These are phyloP conservation scores for Paraphaeosphaeria sporulosa DNA, from an alignment of 2,329 filamentous ascomycete genomes.

Conservation along the genomic window DNA sequence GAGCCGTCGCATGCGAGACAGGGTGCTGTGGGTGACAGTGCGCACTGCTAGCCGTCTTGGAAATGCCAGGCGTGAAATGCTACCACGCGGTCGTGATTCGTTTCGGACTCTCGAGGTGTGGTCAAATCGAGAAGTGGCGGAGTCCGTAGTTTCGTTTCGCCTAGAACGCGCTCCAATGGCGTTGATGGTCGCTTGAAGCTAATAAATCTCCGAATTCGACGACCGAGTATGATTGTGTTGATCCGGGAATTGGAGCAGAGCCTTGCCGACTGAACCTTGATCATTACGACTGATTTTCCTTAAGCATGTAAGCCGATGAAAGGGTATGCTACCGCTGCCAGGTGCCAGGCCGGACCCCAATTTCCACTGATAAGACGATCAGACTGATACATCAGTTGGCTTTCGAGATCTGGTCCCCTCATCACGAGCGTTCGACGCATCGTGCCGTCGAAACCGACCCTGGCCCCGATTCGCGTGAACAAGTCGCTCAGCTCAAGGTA, in stretches of 20 bases:
- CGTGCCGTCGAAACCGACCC: constrained; percentile 17
- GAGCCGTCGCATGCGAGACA: not conserved
- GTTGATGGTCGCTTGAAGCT: not conserved
- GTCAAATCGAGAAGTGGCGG: not conserved
- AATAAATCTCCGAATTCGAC: not conserved
- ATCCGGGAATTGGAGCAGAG: not conserved
- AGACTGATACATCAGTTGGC: constrained; percentile 15
- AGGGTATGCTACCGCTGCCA: constrained; percentile 31
- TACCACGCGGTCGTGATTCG: not conserved
- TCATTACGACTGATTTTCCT: not conserved
- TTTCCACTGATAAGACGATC: constrained; percentile 11
- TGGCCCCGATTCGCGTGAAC: constrained; percentile 18
- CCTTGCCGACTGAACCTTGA: not conserved
- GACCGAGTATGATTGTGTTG: not conserved
- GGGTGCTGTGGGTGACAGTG: not conserved
- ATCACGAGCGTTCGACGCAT: constrained; percentile 10
- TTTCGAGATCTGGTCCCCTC: constrained; percentile 15
- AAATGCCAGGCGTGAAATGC: not conserved
- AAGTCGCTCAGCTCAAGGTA: constrained; percentile 20
- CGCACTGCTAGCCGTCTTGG: not conserved
- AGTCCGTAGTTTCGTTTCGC: constrained; percentile 2
- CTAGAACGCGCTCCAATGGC: not conserved
- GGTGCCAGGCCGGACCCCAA: constrained; percentile 27
- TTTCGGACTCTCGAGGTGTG: not conserved
- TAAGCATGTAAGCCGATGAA: constrained; percentile 20